Percentiles rank a stretch among this genome's conserved stretches.
Conservation (phyloP, 192 early-diverging fungal species). For the Coemansia sp. region DNA sequence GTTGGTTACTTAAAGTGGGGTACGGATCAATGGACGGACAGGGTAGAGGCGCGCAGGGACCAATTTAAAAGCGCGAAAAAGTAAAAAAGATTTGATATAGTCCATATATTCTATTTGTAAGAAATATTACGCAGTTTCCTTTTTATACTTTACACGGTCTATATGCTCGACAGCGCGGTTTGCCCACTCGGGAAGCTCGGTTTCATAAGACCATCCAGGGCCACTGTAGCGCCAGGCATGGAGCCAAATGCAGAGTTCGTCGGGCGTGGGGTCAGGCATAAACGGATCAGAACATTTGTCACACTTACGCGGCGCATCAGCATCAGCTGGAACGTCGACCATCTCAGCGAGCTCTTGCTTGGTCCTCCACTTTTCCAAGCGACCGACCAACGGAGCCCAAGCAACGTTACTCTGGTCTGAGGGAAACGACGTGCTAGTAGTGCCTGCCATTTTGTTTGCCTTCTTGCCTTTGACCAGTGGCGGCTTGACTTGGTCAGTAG, state of each 20-base stretch:
- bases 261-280: slow-evolving; percentile 68
- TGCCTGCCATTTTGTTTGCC: slow-evolving; percentile 22
- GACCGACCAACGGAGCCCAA: slow-evolving; percentile 29
- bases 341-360: slow-evolving; percentile 31
- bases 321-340: slow-evolving; percentile 18
- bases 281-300: slow-evolving; percentile 62
- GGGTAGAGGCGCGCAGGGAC: not conserved
- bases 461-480: not conserved
- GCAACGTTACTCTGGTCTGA: slow-evolving; percentile 12
- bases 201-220: slow-evolving; percentile 77
- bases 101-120: not conserved
- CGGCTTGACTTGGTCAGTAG: not conserved
- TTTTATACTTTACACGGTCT: slow-evolving; percentile 35
- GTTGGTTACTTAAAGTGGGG: not conserved
- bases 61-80: not conserved
- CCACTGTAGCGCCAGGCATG: slow-evolving; percentile 87
- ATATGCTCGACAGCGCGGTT: slow-evolving; percentile 53
- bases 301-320: slow-evolving; percentile 51
- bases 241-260: slow-evolving; percentile 85
- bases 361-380: slow-evolving; percentile 47
- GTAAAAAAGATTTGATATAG: not conserved
- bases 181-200: slow-evolving; percentile 82
- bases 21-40: not conserved
- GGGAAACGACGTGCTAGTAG: slow-evolving; percentile 8
- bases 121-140: not conserved